Evolutionary conservation across 1,284 basidiomycete genomes (phyloP).

Genomic region (Puccinia horiana): DNA sequence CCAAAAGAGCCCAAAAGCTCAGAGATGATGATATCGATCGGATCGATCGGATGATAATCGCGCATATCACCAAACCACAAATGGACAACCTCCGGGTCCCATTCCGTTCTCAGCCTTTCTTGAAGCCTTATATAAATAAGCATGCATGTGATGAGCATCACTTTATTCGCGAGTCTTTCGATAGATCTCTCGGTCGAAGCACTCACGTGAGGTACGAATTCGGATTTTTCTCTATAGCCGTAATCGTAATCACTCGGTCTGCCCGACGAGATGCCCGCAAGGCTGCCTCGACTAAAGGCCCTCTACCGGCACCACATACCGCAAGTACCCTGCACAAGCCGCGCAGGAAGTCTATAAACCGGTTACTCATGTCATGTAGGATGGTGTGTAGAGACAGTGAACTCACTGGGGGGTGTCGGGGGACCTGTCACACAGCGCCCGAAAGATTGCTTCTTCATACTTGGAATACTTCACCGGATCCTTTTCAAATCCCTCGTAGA

Average conservation of each 20-base stretch:
- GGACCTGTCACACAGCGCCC: slow-evolving; percentile 74
- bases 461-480: slow-evolving; percentile 94
- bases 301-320: slow-evolving; percentile 91
- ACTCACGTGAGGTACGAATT: slow-evolving; percentile 86
- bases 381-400: background rate
- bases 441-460: slow-evolving; percentile 90
- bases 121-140: slow-evolving; percentile 67
- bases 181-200: background rate
- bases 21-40: slow-evolving; percentile 89
- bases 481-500: slow-evolving; percentile 96
- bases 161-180: background rate
- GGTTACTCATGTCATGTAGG: background rate
- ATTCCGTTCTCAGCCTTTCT: slow-evolving; percentile 75
- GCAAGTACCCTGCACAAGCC: slow-evolving; percentile 69
- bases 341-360: background rate
- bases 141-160: background rate
- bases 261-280: slow-evolving; percentile 76
- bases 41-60: slow-evolving; percentile 69
- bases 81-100: slow-evolving; percentile 71
- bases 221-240: slow-evolving; percentile 94
- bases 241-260: slow-evolving; percentile 69
- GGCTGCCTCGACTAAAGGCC: slow-evolving; percentile 85
- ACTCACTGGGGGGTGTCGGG: slow-evolving; percentile 57
- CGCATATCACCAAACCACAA: slow-evolving; percentile 95
- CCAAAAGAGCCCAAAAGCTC: slow-evolving; percentile 96